phyloP scores from a whole-genome alignment of 345 rosid genomes.

The Carallia pectinifolia region DNA sequence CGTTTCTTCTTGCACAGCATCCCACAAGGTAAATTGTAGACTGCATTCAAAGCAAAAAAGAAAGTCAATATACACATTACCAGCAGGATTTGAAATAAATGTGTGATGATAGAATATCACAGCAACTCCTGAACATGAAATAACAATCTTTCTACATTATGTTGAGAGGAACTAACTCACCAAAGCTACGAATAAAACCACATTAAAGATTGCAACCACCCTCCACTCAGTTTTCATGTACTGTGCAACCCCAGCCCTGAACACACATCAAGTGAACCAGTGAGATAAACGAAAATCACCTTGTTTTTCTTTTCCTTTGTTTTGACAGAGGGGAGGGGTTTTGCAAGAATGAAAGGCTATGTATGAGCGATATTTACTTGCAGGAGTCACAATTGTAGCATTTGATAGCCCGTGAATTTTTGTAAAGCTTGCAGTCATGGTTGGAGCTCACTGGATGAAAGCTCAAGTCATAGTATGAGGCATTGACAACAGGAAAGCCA shows the following conservation, averaged over 20 bases:
- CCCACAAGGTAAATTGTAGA: conserved; percentile 78
- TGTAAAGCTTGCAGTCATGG: conserved; percentile 83
- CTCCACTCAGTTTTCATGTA: conserved; percentile 94
- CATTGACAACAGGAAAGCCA: conserved; percentile 79
- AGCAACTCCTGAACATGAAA: neutral
- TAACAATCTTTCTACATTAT: neutral
- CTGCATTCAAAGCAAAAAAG: conserved; percentile 35
- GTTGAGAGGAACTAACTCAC: conserved; percentile 38
- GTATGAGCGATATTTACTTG: conserved; percentile 53
- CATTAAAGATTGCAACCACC: conserved; percentile 79
- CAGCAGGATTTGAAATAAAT: neutral
- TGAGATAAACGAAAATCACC: conserved; percentile 1
- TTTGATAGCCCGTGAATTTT: conserved; percentile 57
- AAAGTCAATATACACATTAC: neutral
- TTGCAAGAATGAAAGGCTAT: neutral
- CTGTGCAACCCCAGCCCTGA: conserved; percentile 97
- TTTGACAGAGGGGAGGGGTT: too few relatives aligned
- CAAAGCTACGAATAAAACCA: conserved; percentile 64
- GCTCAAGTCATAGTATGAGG: conserved; percentile 79
- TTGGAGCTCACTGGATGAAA: conserved; percentile 79
- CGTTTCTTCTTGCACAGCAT: conserved; percentile 90
- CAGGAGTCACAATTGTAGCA: conserved; percentile 94
- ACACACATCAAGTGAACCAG: conserved; percentile 1
- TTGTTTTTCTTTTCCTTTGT: too few relatives aligned
- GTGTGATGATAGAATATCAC: neutral